These are phyloP conservation scores for Melocanna baccifera DNA, from an alignment of 176 grass and related monocot genomes.

Conservation along the genomic window DNA sequence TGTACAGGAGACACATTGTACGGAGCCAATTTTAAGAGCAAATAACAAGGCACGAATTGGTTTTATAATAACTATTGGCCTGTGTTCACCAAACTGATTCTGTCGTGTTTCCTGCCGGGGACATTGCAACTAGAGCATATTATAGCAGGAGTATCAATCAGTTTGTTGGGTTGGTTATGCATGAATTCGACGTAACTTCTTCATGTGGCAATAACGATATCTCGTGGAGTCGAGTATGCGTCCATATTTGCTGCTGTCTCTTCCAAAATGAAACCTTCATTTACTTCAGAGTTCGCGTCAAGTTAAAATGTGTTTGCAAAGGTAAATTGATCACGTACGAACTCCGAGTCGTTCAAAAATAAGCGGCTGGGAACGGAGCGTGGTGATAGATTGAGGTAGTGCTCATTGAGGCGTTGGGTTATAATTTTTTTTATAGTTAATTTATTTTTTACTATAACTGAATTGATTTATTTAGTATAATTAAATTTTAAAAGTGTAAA, in stretches of 20 bases:
- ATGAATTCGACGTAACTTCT: slow-evolving; percentile 38
- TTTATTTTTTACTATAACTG: no score
- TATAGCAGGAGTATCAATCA: neutral
- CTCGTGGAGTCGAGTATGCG: neutral
- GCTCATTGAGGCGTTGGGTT: no score
- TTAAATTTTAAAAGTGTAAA: no score
- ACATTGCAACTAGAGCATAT: slow-evolving; percentile 18
- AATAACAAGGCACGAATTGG: neutral
- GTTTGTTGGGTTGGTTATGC: slow-evolving; percentile 42
- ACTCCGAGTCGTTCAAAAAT: neutral
- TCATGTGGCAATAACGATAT: neutral
- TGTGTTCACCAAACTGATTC: neutral
- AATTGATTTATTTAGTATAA: no score
- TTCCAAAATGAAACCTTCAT: no score
- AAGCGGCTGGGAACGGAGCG: neutral
- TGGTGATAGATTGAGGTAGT: no score
- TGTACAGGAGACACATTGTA: neutral
- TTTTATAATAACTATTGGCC: neutral
- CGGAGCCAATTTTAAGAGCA: neutral
- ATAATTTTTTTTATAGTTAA: no score
- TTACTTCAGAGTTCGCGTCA: no score
- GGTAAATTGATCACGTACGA: no score
- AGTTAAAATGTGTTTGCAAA: no score
- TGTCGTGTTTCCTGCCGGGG: neutral
- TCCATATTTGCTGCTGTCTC: no score